Conservation (phyloP, 2,329 filamentous ascomycete species). For the Hypoxylon sp. region DNA sequence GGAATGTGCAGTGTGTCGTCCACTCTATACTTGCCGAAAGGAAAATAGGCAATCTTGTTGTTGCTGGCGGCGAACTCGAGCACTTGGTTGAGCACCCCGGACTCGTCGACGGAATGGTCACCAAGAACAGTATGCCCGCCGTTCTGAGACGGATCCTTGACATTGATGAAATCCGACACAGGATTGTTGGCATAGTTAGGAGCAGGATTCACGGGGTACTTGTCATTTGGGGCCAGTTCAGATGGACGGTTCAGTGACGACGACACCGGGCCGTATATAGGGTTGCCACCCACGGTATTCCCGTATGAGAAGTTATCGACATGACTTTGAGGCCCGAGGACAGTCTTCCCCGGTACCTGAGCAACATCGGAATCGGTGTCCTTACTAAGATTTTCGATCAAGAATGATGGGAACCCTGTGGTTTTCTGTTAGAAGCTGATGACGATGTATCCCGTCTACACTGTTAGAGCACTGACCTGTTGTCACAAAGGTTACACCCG, state of each 20-base stretch:
- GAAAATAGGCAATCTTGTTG: conserved; percentile 61
- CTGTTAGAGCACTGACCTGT: conserved; percentile 36
- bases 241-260: conserved; percentile 46
- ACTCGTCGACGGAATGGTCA: conserved; percentile 51
- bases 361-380: conserved; percentile 50
- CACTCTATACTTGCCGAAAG: conserved; percentile 63
- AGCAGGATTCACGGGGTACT: conserved; percentile 48
- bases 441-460: no score
- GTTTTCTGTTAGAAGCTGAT: not conserved
- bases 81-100: conserved; percentile 49
- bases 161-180: conserved; percentile 49
- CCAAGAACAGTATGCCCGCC: conserved; percentile 49
- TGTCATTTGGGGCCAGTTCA: conserved; percentile 49
- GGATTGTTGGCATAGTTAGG: conserved; percentile 51
- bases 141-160: conserved; percentile 52
- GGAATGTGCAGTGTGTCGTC: conserved; percentile 60
- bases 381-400: conserved; percentile 55
- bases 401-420: conserved; percentile 49
- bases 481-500: conserved; percentile 51
- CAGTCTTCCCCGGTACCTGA: conserved; percentile 43
- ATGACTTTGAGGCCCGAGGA: conserved; percentile 44
- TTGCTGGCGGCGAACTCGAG: conserved; percentile 48
- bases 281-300: conserved; percentile 52
- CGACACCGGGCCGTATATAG: conserved; percentile 49
- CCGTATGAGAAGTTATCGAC: conserved; percentile 53